Conservation (phyloP, 2,329 filamentous ascomycete species). For the Penicillium crustosum region DNA sequence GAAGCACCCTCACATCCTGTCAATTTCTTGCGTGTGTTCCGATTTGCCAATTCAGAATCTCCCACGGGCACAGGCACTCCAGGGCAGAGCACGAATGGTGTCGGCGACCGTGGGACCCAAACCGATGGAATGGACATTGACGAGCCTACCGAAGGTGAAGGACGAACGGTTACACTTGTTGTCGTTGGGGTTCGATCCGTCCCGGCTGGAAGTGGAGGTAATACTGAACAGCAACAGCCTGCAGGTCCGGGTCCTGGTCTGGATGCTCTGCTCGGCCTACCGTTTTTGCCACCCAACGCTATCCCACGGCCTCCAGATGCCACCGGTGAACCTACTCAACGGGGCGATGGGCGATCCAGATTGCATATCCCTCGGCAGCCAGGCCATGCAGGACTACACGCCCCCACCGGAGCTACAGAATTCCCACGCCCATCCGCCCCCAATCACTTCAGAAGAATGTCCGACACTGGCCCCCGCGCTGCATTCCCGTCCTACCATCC, state of each 20-base stretch:
- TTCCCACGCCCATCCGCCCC: slow-evolving; percentile 53
- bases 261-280: slow-evolving; percentile 49
- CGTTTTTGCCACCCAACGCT: slow-evolving; percentile 46
- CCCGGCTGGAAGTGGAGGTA: slow-evolving; percentile 51
- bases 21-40: slow-evolving; percentile 69
- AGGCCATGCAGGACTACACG: slow-evolving; percentile 54
- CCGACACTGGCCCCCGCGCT: slow-evolving; percentile 32
- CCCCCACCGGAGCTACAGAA: slow-evolving; percentile 53
- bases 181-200: slow-evolving; percentile 69
- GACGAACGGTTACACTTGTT: slow-evolving; percentile 66
- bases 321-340: slow-evolving; percentile 53
- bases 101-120: slow-evolving; percentile 26
- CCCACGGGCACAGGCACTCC: slow-evolving; percentile 25
- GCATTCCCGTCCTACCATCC: slow-evolving; percentile 37
- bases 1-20: slow-evolving; percentile 55
- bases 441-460: slow-evolving; percentile 32
- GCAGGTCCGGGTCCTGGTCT: slow-evolving; percentile 42
- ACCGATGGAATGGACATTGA: slow-evolving; percentile 43
- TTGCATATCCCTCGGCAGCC: slow-evolving; percentile 53
- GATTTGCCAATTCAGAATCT: slow-evolving; percentile 58
- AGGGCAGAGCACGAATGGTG: slow-evolving; percentile 26
- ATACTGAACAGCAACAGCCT: slow-evolving; percentile 46
- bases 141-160: slow-evolving; percentile 46
- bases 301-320: slow-evolving; percentile 43
- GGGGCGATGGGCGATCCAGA: slow-evolving; percentile 55